Base-by-base conservation (phyloP, 805 yeast genomes). In the Nakazawaea anatomiae region DNA sequence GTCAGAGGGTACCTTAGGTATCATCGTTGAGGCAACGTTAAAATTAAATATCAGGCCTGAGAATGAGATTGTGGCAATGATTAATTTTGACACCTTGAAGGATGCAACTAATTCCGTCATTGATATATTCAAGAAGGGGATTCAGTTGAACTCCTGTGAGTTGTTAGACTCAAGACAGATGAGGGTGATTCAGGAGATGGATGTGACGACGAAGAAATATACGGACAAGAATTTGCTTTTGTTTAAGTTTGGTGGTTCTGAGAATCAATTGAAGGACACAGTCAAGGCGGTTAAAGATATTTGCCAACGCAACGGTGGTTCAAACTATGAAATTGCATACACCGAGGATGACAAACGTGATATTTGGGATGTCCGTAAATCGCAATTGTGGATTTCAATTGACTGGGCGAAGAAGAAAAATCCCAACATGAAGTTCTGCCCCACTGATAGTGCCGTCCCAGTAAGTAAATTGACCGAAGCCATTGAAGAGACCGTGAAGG, bases 381-480 rank as follows among this genome's bases (percentile, higher is more conserved):
- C 86, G 40, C 83, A 77, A 9, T 65, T 82, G 6, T 83, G 87
- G 85, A 76, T 82, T 28, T 75, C 79, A 2, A 70, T 85, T 45
- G 89, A 86, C 56, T 80, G 85, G 68, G 92, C 92, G 0, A 69
- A 72, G 51, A 59, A 63, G 57, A 60, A 68, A 6, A 67, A 74
- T 28, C 77, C 79, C 29, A 54, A 62, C 46, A 70, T 67, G 28
- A 57, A 50, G n/a, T 79, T 83, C 6, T 82, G 88, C 77, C 85
- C 90, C 31, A 87, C 94, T 0, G 95, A 87, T 67, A 88, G 87
- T 5, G 91, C 91, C 5, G 94, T 87, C 12, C 95, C 95, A 2
- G 74, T 87, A 46, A 84, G 91, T 0, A 71, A 71, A 51, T 72
- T 87, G 43, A 81, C 92, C 2, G 68, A 70, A n/a, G 75, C 85